A percentile compares a stretch with the other conserved stretches of the same genome.
phyloP scores from a whole-genome alignment of 2,329 filamentous ascomycete species.

The Claviceps paspali region DNA sequence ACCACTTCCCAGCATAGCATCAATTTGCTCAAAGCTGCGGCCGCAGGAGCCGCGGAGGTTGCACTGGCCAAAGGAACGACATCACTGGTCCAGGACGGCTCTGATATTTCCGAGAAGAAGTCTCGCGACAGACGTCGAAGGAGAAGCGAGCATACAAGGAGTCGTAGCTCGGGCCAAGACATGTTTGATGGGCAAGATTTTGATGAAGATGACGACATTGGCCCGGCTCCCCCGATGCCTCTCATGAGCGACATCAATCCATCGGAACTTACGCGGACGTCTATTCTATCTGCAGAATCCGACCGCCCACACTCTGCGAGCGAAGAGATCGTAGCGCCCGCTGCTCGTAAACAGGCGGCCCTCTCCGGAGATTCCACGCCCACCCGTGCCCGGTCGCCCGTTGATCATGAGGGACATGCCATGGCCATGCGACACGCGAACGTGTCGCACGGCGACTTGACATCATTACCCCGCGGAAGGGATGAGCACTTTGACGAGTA shows the following conservation, averaged over 20 bases:
- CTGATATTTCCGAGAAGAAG: constrained; percentile 34
- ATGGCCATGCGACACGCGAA: constrained; percentile 55
- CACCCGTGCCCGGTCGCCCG: constrained; percentile 41
- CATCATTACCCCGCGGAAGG: constrained; percentile 34
- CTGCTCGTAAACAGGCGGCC: constrained; percentile 41
- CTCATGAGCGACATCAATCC: constrained; percentile 73
- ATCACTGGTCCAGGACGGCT: constrained; percentile 21
- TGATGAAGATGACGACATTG: constrained; percentile 12
- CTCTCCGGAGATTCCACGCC: constrained; percentile 47
- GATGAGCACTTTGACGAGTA: constrained; percentile 30
- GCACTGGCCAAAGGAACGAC: constrained; percentile 19
- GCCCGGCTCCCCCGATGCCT: constrained; percentile 63
- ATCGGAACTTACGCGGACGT: constrained; percentile 77
- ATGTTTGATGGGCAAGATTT: constrained; percentile 34
- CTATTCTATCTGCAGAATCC: constrained; percentile 69
- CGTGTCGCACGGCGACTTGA: constrained; percentile 43
- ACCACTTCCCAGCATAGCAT: constrained; percentile 30
- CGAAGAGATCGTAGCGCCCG: constrained; percentile 33
- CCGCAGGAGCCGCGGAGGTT: constrained; percentile 27
- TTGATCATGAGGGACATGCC: constrained; percentile 37
- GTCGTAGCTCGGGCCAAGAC: constrained; percentile 27
- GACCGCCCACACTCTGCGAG: constrained; percentile 56
- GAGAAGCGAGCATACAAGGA: constrained; percentile 33
- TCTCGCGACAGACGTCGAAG: constrained; percentile 35
- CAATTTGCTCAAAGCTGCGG: constrained; percentile 29